These are phyloP conservation scores for Mercurialis annua DNA, from an alignment of 345 rosid genomes.

Conservation along the genomic window DNA sequence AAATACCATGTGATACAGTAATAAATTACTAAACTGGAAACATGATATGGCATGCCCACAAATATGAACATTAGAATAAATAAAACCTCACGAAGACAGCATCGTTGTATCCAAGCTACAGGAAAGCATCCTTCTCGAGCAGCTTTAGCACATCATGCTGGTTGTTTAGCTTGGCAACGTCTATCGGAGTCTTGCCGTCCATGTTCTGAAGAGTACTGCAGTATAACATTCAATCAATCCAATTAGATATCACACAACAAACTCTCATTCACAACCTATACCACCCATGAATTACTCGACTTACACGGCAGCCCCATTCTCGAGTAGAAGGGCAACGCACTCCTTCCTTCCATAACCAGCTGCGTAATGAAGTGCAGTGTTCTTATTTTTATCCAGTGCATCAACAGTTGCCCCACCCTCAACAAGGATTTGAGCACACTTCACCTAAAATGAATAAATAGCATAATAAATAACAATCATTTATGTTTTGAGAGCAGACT, in stretches of 20 bases:
- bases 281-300: slow-evolving; percentile 17
- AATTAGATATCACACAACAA: neutral
- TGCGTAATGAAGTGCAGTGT: slow-evolving; percentile 94
- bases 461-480: neutral
- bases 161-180: slow-evolving; percentile 91
- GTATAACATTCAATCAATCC: neutral
- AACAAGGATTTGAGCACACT: slow-evolving; percentile 81
- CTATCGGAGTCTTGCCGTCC: slow-evolving; percentile 96
- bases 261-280: neutral
- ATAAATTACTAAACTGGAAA: neutral
- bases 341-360: slow-evolving; percentile 98
- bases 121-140: slow-evolving; percentile 94
- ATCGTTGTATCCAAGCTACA: slow-evolving; percentile 28
- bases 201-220: slow-evolving; percentile 88
- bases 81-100: neutral
- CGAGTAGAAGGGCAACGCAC: slow-evolving; percentile 84
- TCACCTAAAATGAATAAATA: slow-evolving; percentile 42
- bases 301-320: slow-evolving; percentile 98
- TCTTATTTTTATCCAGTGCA: slow-evolving; percentile 92
- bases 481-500: slow-evolving; percentile 3
- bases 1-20: slow-evolving; percentile 2
- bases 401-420: slow-evolving; percentile 91
- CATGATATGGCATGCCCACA: slow-evolving; percentile 9
- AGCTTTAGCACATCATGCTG: slow-evolving; percentile 89
- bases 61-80: neutral